Evolutionary conservation across 2,329 filamentous ascomycete genomes (phyloP).

Genomic region (Hymenoscyphus scutula): DNA sequence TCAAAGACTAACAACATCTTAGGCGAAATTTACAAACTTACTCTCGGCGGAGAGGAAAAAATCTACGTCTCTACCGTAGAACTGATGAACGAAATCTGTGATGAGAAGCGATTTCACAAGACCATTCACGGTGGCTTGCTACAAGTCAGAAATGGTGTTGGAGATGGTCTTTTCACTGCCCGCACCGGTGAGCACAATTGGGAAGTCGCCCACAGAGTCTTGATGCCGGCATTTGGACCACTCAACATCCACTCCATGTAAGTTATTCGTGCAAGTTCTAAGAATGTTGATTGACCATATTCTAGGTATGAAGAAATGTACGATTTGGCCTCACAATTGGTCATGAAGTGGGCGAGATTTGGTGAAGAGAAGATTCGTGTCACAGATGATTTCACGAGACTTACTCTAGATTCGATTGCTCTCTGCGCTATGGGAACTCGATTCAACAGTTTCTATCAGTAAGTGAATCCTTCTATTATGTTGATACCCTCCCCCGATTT

Average conservation of each 20-base stretch:
- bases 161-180: slow-evolving; percentile 66
- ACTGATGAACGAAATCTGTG: slow-evolving; percentile 61
- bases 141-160: slow-evolving; percentile 57
- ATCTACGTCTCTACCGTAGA: slow-evolving; percentile 53
- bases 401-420: slow-evolving; percentile 70
- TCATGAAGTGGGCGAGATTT: slow-evolving; percentile 65
- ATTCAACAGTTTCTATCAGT: slow-evolving; percentile 73
- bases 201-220: slow-evolving; percentile 63
- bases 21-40: slow-evolving; percentile 56
- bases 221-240: slow-evolving; percentile 49
- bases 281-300: neutral
- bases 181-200: slow-evolving; percentile 55
- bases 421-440: slow-evolving; percentile 72
- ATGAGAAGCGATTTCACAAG: slow-evolving; percentile 67
- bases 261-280: neutral
- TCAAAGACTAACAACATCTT: neutral
- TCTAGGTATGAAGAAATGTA: slow-evolving; percentile 61
- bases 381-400: slow-evolving; percentile 66
- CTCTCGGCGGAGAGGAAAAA: slow-evolving; percentile 45
- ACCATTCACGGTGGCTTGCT: slow-evolving; percentile 47
- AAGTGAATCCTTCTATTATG: neutral
- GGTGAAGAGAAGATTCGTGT: slow-evolving; percentile 54
- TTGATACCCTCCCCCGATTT: neutral
- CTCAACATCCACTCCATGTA: slow-evolving; percentile 63
- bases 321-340: slow-evolving; percentile 64